Evolutionary conservation across 805 yeast genomes (phyloP), one percentile per base, ranked within the genome.

Genomic region (Diddensiella caesifluorescens): DNA sequence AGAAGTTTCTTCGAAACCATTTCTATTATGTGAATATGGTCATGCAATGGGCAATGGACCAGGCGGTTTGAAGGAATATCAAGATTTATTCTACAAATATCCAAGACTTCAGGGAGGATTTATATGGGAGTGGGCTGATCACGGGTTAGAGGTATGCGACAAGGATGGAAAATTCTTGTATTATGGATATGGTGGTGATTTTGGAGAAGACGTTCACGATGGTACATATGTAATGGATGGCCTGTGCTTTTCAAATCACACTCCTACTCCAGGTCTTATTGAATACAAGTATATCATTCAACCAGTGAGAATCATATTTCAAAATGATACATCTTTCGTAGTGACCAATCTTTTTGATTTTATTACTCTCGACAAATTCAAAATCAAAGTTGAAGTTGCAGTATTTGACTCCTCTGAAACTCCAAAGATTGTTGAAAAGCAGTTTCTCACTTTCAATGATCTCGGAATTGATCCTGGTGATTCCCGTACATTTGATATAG

Each of bases 1-100:
- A 9, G 38, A 39, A 22, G 39, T 39, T 3, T 52, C 51, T 19
- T 38, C 41, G 7, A 62, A 60, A 44, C 68, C 69, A 3, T 20
- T 41, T 13, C 53, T 63, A n/a, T 45, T 63, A 26, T 63, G 68
- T 46, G 68, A 63, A 47, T 63, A 60, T 46, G 63, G 50, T 5
- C 68, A 63, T 45, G 64, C 67, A 7, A 63, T 63, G 67, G 68
- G 68, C 12, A 63, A 63, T 45, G 64, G 65, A 2, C 66, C 67
- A 5, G 68, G 67, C 2, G 50, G 54, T 7, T 35, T 59, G 37
- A 48, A 51, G 34, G 65, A 62, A 39, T 63, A 63, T 38, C 54
- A 54, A 40, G 65, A 63, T 10, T 34, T 55, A 16, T 62, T 63
- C 46, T 52, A 57, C 22, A 49, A 56, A 22, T 37, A 59, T 38